These are phyloP conservation scores for Dendrothele bispora DNA, from an alignment of 768 basidiomycete genomes.

Conservation along the genomic window DNA sequence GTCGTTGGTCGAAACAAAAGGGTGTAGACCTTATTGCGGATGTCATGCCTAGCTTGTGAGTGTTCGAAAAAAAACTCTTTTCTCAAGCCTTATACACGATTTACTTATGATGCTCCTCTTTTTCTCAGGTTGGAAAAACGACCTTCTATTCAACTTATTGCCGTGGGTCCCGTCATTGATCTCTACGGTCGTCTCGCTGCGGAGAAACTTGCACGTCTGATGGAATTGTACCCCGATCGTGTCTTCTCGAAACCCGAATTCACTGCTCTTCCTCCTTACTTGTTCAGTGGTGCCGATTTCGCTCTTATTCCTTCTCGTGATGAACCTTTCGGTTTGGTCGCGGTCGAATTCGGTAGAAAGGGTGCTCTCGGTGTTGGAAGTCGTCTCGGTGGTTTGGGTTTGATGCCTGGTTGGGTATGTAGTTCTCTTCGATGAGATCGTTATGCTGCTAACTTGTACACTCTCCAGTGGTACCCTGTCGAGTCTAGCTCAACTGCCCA, in stretches of 20 bases:
- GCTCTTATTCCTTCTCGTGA: conserved; percentile 95
- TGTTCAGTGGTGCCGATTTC: conserved; percentile 95
- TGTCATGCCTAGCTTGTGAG: conserved; percentile 87
- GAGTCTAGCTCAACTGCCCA: conserved; percentile 92
- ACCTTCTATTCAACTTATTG: conserved; percentile 81
- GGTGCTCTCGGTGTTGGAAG: conserved; percentile 95
- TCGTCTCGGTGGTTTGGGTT: conserved; percentile 90
- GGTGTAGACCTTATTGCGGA: conserved; percentile 96
- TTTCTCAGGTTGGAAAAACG: conserved; percentile 74
- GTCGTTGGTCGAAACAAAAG: conserved; percentile 98
- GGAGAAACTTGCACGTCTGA: conserved; percentile 88
- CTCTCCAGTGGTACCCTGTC: conserved; percentile 89
- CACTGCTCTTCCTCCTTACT: conserved; percentile 90
- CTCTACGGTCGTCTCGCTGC: conserved; percentile 94
- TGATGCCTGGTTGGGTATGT: conserved; percentile 97
- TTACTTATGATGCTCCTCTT: conserved; percentile 8
- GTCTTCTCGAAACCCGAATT: conserved; percentile 98
- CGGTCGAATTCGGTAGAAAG: conserved; percentile 95
- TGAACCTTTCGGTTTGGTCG: conserved; percentile 94
- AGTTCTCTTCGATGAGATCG: neutral
- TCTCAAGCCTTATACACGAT: conserved; percentile 5
- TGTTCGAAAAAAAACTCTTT: conserved; percentile 29
- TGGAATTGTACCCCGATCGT: conserved; percentile 94
- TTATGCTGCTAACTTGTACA: neutral
- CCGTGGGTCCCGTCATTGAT: conserved; percentile 94